Percentiles rank a stretch among this genome's conserved stretches.
phyloP scores from a whole-genome alignment of 176 grass and related monocot genomes.

The Dactylis glomerata region DNA sequence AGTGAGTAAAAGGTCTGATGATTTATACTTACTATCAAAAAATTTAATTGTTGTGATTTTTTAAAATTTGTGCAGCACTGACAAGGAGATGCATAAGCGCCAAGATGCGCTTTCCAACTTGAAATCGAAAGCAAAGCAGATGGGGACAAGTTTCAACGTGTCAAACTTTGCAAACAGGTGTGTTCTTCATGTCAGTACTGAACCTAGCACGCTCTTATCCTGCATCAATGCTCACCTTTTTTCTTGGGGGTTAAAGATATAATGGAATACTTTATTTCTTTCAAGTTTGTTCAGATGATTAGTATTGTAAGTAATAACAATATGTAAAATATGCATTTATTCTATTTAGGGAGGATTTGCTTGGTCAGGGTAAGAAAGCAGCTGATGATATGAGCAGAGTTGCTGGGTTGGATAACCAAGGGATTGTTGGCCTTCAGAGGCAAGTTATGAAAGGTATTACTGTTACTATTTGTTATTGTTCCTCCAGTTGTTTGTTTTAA shows the following conservation, averaged over 20 bases:
- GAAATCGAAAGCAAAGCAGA: conserved; percentile 86
- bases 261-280: neutral
- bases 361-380: conserved; percentile 71
- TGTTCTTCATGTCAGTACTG: conserved; percentile 12
- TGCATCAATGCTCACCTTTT: neutral
- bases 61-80: conserved; percentile 48
- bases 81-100: conserved; percentile 87
- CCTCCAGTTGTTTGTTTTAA: neutral
- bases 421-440: conserved; percentile 89
- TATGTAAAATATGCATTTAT: conserved; percentile 12
- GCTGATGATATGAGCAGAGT: conserved; percentile 81
- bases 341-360: conserved; percentile 74
- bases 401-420: conserved; percentile 90
- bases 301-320: neutral
- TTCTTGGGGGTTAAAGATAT: neutral
- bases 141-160: conserved; percentile 77
- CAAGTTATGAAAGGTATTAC: conserved; percentile 89
- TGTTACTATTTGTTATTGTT: neutral
- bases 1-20: neutral
- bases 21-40: neutral
- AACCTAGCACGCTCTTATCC: neutral
- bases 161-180: conserved; percentile 91
- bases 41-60: neutral
- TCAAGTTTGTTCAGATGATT: neutral
- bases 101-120: conserved; percentile 77